These are phyloP conservation scores for Claviceps maximensis DNA, from an alignment of 2,329 filamentous ascomycete species.

Conservation along the genomic window DNA sequence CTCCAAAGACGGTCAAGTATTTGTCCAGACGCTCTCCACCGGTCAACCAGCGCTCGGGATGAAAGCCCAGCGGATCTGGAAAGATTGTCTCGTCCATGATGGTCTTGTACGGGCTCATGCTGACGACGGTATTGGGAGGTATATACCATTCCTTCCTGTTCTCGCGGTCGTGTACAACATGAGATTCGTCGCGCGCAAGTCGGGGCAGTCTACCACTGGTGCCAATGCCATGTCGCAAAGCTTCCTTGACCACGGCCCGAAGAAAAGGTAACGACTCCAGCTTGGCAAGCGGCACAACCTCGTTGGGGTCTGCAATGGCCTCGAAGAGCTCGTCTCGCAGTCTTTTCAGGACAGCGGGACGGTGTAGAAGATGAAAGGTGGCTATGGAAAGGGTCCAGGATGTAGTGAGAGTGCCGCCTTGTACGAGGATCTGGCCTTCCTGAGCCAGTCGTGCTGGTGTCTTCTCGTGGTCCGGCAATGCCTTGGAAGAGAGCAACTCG, in stretches of 20 bases:
- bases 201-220: slow-evolving; percentile 35
- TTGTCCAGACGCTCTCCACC: slow-evolving; percentile 19
- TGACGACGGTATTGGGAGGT: slow-evolving; percentile 21
- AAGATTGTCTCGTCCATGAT: slow-evolving; percentile 22
- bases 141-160: slow-evolving; percentile 17
- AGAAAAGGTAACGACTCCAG: slow-evolving; percentile 30
- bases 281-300: slow-evolving; percentile 14
- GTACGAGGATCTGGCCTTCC: slow-evolving; percentile 25
- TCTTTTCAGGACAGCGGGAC: slow-evolving; percentile 16
- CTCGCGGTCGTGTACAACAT: slow-evolving; percentile 16
- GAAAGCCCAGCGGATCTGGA: slow-evolving; percentile 19
- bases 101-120: slow-evolving; percentile 25
- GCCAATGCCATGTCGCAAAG: slow-evolving; percentile 34
- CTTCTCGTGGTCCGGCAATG: slow-evolving; percentile 22
- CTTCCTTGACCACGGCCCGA: slow-evolving; percentile 37
- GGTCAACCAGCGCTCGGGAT: slow-evolving; percentile 24
- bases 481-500: slow-evolving; percentile 18
- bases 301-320: slow-evolving; percentile 19
- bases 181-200: slow-evolving; percentile 26
- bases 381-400: slow-evolving; percentile 22
- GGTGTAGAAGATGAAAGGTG: slow-evolving; percentile 22
- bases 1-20: slow-evolving; percentile 22
- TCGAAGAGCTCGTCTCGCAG: slow-evolving; percentile 24
- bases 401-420: slow-evolving; percentile 28
- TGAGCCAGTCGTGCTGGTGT: slow-evolving; percentile 20